Conservation (phyloP, 2,329 filamentous ascomycete species). For the Trichoderma koningii region DNA sequence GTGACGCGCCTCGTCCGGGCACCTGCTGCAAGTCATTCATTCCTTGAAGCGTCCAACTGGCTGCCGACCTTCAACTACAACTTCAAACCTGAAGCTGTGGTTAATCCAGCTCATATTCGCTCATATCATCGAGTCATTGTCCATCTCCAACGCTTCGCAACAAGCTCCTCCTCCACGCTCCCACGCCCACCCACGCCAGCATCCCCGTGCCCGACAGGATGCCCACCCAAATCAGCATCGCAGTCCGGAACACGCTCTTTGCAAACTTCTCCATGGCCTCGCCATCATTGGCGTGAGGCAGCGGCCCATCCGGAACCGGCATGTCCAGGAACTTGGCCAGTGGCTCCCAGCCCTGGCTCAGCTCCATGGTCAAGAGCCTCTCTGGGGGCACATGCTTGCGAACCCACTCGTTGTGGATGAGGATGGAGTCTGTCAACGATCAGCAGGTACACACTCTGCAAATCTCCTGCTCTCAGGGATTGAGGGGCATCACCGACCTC, state of each 20-base stretch:
- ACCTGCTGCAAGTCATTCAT: constrained; percentile 10
- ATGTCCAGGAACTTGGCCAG: constrained; percentile 35
- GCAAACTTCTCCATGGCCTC: constrained; percentile 25
- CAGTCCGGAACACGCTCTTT: constrained; percentile 7
- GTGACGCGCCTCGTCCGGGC: background rate
- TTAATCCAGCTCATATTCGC: background rate
- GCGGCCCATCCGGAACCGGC: constrained; percentile 34
- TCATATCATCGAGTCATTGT: background rate
- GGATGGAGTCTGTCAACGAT: constrained; percentile 1
- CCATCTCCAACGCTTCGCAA: background rate
- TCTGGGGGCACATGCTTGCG: background rate
- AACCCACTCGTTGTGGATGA: constrained; percentile 24
- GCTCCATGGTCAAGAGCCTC: constrained; percentile 26
- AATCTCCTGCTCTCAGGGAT: background rate
- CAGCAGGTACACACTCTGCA: background rate
- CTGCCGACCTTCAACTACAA: no score
- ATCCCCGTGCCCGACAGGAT: background rate
- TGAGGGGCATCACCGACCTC: background rate
- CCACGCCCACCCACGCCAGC: background rate
- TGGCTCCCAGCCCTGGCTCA: constrained; percentile 36
- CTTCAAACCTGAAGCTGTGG: background rate
- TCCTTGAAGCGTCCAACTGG: background rate
- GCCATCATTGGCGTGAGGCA: constrained; percentile 35
- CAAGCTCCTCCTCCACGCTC: background rate
- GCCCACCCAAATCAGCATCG: constrained; percentile 3